phyloP scores from a whole-genome alignment of 176 grass and related monocot genomes.

The Puya raimondii region DNA sequence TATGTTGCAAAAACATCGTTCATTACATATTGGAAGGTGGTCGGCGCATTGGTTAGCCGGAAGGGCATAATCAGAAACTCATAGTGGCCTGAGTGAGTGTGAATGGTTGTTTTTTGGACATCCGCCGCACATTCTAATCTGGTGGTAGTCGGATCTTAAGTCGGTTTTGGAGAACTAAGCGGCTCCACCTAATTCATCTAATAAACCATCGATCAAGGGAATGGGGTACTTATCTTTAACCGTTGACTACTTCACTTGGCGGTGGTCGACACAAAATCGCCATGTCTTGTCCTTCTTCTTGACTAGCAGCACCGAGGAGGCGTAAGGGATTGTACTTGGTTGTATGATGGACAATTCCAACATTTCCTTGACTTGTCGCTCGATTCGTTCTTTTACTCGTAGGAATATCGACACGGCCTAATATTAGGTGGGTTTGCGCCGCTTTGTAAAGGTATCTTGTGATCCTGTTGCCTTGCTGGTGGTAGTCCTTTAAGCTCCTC shows the following conservation, averaged over 20 bases:
- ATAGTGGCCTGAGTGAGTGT: not conserved
- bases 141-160: not conserved
- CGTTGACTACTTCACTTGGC: not conserved
- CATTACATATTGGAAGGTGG: too few relatives aligned
- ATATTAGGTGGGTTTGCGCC: not conserved
- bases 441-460: not conserved
- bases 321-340: not conserved
- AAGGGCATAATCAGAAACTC: too few relatives aligned
- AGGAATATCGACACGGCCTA: not conserved
- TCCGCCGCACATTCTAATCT: not conserved
- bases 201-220: not conserved
- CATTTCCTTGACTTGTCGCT: not conserved
- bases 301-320: not conserved
- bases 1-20: too few relatives aligned
- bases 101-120: not conserved
- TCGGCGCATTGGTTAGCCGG: too few relatives aligned
- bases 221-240: not conserved
- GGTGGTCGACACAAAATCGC: not conserved
- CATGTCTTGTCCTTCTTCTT: not conserved
- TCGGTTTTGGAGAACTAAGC: constrained; percentile 4
- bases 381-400: not conserved
- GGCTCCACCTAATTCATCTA: not conserved
- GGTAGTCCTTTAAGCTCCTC: not conserved
- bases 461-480: not conserved
- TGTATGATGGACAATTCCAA: not conserved